Percentiles rank a stretch among this genome's conserved stretches.
phyloP scores from a whole-genome alignment of 202 grass and related monocot species.

The Eragrostis tef region DNA sequence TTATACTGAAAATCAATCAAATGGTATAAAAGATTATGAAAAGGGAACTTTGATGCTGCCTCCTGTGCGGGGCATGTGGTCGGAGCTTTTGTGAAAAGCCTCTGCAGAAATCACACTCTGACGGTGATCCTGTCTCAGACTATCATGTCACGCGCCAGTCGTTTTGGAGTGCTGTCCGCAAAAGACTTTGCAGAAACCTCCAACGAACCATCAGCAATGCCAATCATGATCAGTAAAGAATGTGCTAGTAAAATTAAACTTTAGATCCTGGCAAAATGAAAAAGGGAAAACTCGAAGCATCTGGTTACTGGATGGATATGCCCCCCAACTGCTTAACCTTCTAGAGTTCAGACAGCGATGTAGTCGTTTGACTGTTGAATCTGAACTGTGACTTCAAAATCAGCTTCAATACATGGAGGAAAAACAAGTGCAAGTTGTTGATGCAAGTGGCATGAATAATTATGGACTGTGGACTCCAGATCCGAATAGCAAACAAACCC shows the following conservation, averaged over 20 bases:
- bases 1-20: no score
- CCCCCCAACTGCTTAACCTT: background rate
- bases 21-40: no score
- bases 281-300: background rate
- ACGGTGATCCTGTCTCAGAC: slow-evolving; percentile 16
- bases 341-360: background rate
- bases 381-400: background rate
- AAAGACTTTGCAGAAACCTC: slow-evolving; percentile 10
- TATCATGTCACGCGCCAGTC: background rate
- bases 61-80: slow-evolving; percentile 1
- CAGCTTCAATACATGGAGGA: slow-evolving; percentile 5
- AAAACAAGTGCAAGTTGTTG: background rate
- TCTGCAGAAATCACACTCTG: slow-evolving; percentile 7
- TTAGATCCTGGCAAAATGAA: background rate
- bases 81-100: slow-evolving; percentile 35
- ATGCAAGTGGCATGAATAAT: slow-evolving; percentile 32
- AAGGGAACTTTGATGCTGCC: background rate
- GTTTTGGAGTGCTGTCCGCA: background rate
- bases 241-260: background rate
- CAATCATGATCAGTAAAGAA: background rate
- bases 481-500: slow-evolving; percentile 2
- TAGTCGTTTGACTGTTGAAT: slow-evolving; percentile 2
- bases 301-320: background rate
- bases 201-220: background rate
- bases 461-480: slow-evolving; percentile 18